Evolutionary conservation across 73 alveolate species (phyloP), one percentile per base, ranked within the genome.

Genomic region (Tetrahymena borealis): DNA sequence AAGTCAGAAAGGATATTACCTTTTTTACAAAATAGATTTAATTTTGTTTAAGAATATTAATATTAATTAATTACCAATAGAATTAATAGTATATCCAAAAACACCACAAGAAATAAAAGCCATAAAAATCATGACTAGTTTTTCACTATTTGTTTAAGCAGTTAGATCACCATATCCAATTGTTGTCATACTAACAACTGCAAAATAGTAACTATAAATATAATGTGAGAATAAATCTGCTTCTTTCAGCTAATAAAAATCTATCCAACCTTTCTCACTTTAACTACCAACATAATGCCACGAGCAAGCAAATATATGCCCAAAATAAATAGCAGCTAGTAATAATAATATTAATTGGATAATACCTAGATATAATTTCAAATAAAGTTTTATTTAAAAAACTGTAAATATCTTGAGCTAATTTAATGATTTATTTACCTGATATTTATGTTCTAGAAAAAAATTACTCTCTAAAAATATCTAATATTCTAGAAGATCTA

Each of bases 111-210:
- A 78, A 10, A 91, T 24, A 40, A 91, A 42, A 13, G 94, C 94
- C 85, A 91, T 42, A 32, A 91, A 39, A 24, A 91, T 78, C 36
- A 91, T 91, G 24, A 77, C 38, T 18, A 35, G 28, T 33, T 38
- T 78, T 31, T 91, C 94, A 1, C 32, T 9, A 35, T 35, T 78
- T 37, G 60, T 91, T 39, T 78, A 20, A 16, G 94, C 92, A 6
- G 41, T 85, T 1, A 91, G 32, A 13, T 91, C 94, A 16, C 94
- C 94, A 91, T 91, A 91, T 33, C 94, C 94, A 20, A 91, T 85
- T 33, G 94, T 91, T 33, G 90, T 28, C 16, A 91, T 91, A 5
- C 92, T 91, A 0, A 91, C 37, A 1, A 85, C 90, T 36, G 90
- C 90, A 91, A 42, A 91, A 32, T 91, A 91, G 9, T 78, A 85